These are phyloP conservation scores for Leptomonas seymouri DNA, from an alignment of 208 protist species.

Conservation along the genomic window DNA sequence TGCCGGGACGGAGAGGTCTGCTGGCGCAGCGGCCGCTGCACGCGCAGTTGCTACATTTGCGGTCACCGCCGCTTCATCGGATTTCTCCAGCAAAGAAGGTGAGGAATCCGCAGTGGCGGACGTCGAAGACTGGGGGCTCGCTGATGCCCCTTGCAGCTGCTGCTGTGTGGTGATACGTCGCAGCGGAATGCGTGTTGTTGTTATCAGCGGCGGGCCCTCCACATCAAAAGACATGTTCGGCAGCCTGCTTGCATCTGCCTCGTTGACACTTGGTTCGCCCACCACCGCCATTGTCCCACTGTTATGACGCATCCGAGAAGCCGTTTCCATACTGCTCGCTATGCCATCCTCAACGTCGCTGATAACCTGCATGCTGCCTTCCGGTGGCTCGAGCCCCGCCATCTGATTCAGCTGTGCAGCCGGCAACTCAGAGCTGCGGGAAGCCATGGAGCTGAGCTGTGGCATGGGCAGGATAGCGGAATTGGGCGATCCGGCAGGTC, in stretches of 20 bases:
- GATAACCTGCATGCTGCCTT: conserved; percentile 5
- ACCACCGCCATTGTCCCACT: not conserved
- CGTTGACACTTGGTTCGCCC: not conserved
- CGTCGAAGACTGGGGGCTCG: not conserved
- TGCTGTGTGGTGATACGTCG: not conserved
- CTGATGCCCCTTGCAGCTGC: not conserved
- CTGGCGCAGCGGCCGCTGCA: not conserved
- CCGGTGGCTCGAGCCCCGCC: conserved; percentile 22
- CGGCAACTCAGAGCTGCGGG: conserved; percentile 18
- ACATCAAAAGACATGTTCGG: conserved; percentile 7
- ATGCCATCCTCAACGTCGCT: conserved; percentile 7
- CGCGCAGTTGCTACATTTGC: not conserved
- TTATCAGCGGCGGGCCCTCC: conserved; percentile 12
- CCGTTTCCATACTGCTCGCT: not conserved
- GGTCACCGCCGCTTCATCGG: not conserved
- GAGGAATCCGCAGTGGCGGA: not conserved
- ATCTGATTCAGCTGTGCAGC: conserved; percentile 21
- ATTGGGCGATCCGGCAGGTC: not conserved
- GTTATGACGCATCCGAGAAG: conserved; percentile 4
- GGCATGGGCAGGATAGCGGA: conserved; percentile 1
- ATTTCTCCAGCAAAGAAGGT: conserved; percentile 1
- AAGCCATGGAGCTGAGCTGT: conserved; percentile 9
- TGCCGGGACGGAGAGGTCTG: not conserved
- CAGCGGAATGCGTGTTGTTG: conserved; percentile 1
- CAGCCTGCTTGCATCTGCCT: not conserved